A percentile compares a stretch with the other conserved stretches of the same genome.
These are phyloP conservation scores for Petunia axillaris DNA, from an alignment of 257 asterid genomes.

Conservation along the genomic window DNA sequence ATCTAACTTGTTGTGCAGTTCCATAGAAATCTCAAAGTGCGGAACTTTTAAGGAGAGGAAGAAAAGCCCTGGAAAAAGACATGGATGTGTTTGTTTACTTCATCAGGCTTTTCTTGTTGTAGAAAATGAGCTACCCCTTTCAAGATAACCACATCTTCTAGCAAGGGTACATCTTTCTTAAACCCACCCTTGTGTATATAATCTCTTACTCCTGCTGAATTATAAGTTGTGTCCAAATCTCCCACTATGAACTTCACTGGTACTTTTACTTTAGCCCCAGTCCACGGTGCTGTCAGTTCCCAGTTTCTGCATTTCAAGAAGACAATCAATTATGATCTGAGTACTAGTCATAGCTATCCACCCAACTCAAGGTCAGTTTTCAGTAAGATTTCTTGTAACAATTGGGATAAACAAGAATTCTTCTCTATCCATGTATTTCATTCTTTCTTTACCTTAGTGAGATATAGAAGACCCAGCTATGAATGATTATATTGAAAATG, in stretches of 20 bases:
- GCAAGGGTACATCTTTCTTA: constrained; percentile 31
- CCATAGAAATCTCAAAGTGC: not conserved
- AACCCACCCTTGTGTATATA: constrained; percentile 34
- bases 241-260: constrained; percentile 36
- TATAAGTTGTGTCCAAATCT: constrained; percentile 32
- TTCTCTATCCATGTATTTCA: too few relatives aligned
- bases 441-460: too few relatives aligned
- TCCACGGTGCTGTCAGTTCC: constrained; percentile 38
- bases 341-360: not conserved
- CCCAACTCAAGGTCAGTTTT: not conserved
- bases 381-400: too few relatives aligned
- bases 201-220: constrained; percentile 4
- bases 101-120: constrained; percentile 29
- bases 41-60: constrained; percentile 19
- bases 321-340: not conserved
- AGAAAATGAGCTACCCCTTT: constrained; percentile 34
- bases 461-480: too few relatives aligned
- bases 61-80: constrained; percentile 15
- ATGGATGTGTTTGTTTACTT: constrained; percentile 26
- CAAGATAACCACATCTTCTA: constrained; percentile 29
- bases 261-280: constrained; percentile 32
- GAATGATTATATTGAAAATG: not conserved
- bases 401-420: too few relatives aligned
- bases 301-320: constrained; percentile 30
- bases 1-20: not conserved